Conservation (phyloP, 2,329 filamentous ascomycete genomes). For the Fusarium sp. region DNA sequence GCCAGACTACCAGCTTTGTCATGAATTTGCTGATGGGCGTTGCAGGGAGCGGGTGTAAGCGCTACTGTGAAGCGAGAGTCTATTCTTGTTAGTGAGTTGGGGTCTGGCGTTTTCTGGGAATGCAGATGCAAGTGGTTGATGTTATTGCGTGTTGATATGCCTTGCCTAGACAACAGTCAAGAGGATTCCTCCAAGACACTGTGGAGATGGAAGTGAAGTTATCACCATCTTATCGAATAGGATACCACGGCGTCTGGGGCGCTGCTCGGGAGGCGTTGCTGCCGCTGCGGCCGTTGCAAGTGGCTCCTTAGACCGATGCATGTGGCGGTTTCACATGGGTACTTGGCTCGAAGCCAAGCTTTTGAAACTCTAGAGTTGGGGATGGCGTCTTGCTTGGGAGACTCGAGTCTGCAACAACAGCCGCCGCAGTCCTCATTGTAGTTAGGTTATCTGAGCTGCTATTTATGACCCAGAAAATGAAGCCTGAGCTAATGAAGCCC, state of each 20-base stretch:
- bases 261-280: not conserved
- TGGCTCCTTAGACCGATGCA: not conserved
- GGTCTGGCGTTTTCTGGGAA: not conserved
- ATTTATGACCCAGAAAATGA: not conserved
- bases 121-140: not conserved
- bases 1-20: not conserved
- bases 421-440: not conserved
- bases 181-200: not conserved
- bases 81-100: not conserved
- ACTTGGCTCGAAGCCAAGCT: not conserved
- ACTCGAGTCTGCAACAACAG: not conserved
- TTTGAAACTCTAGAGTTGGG: not conserved
- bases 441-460: not conserved
- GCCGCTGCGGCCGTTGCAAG: not conserved
- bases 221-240: not conserved
- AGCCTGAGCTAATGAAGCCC: not conserved
- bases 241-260: not conserved
- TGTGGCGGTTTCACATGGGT: conserved; percentile 1
- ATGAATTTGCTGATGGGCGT: not conserved
- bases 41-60: not conserved
- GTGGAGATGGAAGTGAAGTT: not conserved
- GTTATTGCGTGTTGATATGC: not conserved
- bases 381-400: not conserved
- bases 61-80: not conserved
- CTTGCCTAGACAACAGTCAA: not conserved